Evolutionary conservation across 495 filamentous ascomycete species (phyloP), one percentile per base, ranked within the genome.

Genomic region (Lasiosphaeria miniovina): DNA sequence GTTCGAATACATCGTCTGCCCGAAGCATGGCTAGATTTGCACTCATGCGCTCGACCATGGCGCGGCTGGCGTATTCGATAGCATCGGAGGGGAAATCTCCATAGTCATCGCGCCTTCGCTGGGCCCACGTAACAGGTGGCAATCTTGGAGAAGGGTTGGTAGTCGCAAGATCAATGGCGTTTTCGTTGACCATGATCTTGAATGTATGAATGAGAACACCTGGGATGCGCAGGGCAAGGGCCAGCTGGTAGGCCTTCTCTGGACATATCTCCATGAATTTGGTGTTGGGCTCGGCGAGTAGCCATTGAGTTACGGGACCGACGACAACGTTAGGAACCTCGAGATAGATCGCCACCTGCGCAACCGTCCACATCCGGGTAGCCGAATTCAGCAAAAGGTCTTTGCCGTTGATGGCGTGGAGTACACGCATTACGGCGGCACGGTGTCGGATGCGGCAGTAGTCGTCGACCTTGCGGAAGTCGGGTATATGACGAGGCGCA

Each of bases 81-180:
- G 69, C 65, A 53, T 74, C 67, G 17, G 64, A 68, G 0, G 70
- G 70, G 35, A 64, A 68, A 38, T 72, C 69, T 3, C 65, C 71
- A 33, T 72, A 71, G 34, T 71, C 67, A 41, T 71, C 71, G 5
- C 71, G 63, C 34, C 53, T 57, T 6, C 65, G 64, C 24, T 63
- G 60, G 9, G 53, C 60, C 64, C 65, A 72, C 5, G 65, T 68
- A 10, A 60, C 12, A 2, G 12, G 33, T 1, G 61, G 55, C 2
- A 36, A 55, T n/a, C 40, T 17, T 32, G 64, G 61, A 0, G 51
- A 58, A 3, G 58, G 56, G 0, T 36, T n/a, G n/a, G 53, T 36
- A 48, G 80, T 84, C 55, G 82, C 85, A 75, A 88, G 88, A 75
- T 90, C 84, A 60, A 90, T 81, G 57, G 86, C 79, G 40, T 60